phyloP scores from a whole-genome alignment of 805 yeast genomes.

The Ogataea trehalophila region DNA sequence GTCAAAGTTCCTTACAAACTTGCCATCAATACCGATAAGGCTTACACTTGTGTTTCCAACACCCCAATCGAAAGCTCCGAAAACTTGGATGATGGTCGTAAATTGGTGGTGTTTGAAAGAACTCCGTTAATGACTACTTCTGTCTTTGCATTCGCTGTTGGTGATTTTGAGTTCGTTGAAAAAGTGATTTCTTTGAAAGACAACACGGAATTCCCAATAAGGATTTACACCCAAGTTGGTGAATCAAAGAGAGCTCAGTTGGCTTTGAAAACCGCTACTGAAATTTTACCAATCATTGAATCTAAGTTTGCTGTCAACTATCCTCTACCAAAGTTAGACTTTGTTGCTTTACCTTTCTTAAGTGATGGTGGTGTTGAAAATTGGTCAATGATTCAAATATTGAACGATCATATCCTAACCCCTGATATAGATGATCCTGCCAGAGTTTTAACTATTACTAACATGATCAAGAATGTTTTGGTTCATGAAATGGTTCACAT shows the following conservation, averaged over 20 bases:
- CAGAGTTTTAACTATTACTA: constrained; percentile 14
- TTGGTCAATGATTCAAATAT: constrained; percentile 62
- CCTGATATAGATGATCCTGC: constrained; percentile 27
- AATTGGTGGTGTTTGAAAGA: constrained; percentile 39
- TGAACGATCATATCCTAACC: constrained; percentile 44
- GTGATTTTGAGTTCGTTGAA: constrained; percentile 57
- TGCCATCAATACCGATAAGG: constrained; percentile 38
- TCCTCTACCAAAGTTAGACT: constrained; percentile 63
- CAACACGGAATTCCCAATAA: constrained; percentile 37
- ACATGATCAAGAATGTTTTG: constrained; percentile 46
- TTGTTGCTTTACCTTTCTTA: constrained; percentile 64
- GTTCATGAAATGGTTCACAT: constrained; percentile 77
- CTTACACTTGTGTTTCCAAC: constrained; percentile 50
- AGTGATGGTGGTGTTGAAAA: constrained; percentile 81
- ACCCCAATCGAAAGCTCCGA: constrained; percentile 30
- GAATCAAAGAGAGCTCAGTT: constrained; percentile 42
- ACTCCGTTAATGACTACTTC: constrained; percentile 62
- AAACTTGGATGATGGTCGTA: constrained; percentile 16
- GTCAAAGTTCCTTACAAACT: constrained; percentile 49
- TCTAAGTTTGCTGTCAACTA: constrained; percentile 38
- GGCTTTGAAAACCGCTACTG: constrained; percentile 44
- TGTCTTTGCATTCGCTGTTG: constrained; percentile 62
- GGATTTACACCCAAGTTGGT: constrained; percentile 54
- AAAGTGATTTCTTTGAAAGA: constrained; percentile 25
- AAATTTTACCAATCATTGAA: constrained; percentile 45